These are phyloP conservation scores for Pichia norvegensis DNA, from an alignment of 1,139 yeast species.

Conservation along the genomic window DNA sequence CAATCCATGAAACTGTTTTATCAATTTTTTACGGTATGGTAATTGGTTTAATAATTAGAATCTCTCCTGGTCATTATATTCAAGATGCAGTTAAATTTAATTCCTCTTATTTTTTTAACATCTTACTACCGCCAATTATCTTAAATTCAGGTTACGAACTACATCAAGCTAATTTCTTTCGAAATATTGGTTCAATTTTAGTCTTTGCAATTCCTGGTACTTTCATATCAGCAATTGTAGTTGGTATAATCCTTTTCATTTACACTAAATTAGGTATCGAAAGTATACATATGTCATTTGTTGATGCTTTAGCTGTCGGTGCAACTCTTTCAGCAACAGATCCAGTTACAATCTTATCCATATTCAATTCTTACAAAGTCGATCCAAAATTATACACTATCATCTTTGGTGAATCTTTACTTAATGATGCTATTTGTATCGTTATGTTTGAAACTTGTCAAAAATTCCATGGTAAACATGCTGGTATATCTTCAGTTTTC, in stretches of 20 bases:
- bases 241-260: slow-evolving; percentile 74
- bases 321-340: slow-evolving; percentile 98
- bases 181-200: slow-evolving; percentile 83
- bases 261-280: slow-evolving; percentile 94
- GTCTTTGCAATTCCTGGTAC: slow-evolving; percentile 98
- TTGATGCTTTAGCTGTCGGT: slow-evolving; percentile 94
- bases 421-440: slow-evolving; percentile 96
- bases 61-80: slow-evolving; percentile 92
- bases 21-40: slow-evolving; percentile 96
- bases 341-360: slow-evolving; percentile 93
- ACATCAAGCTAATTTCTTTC: slow-evolving; percentile 90
- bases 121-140: slow-evolving; percentile 91
- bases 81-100: slow-evolving; percentile 96
- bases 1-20: slow-evolving; percentile 92
- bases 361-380: slow-evolving; percentile 94
- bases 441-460: slow-evolving; percentile 99
- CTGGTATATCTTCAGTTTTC: slow-evolving; percentile 68
- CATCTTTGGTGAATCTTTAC: slow-evolving; percentile 89
- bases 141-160: slow-evolving; percentile 93
- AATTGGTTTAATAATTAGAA: slow-evolving; percentile 82
- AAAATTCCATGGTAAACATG: slow-evolving; percentile 82
- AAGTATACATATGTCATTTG: slow-evolving; percentile 79
- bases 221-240: slow-evolving; percentile 78
- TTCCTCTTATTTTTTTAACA: slow-evolving; percentile 88
- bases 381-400: slow-evolving; percentile 96